Conservation (phyloP, 805 yeast species). For the Candida corydali region DNA sequence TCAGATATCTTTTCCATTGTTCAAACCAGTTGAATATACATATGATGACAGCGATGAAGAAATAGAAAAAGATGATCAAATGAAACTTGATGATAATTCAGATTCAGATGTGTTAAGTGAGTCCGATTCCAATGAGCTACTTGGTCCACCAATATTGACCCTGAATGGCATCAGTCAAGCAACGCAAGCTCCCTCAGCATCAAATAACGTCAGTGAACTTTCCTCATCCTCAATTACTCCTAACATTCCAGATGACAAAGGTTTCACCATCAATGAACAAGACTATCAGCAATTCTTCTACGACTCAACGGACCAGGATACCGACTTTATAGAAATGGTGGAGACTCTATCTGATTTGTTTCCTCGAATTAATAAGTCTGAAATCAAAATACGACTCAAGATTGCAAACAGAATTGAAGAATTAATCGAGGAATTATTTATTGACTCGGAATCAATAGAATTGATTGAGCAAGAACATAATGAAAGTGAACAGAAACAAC, state of each 20-base stretch:
- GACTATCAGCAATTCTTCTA: slow-evolving; percentile 3
- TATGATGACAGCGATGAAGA: neutral
- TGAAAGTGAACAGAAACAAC: neutral
- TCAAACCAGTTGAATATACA: neutral
- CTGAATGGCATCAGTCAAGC: neutral
- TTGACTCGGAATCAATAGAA: slow-evolving; percentile 13
- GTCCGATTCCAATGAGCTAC: neutral
- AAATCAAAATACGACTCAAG: slow-evolving; percentile 22
- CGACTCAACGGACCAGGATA: slow-evolving; percentile 13
- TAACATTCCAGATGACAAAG: neutral
- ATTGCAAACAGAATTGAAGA: slow-evolving; percentile 18
- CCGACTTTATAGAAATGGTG: slow-evolving; percentile 9
- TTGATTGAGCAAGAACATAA: slow-evolving; percentile 4
- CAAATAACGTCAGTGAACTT: no score
- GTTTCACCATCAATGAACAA: neutral
- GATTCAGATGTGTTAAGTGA: neutral
- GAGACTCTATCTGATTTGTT: slow-evolving; percentile 25
- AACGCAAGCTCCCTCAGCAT: neutral
- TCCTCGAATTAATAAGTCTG: slow-evolving; percentile 21
- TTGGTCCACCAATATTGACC: neutral
- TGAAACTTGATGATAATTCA: neutral
- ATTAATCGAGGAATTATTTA: slow-evolving; percentile 22
- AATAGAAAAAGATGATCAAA: neutral
- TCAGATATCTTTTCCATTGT: neutral
- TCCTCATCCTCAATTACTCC: neutral